Evolutionary conservation across 164 flowering plant species (phyloP), one percentile per base, ranked within the genome.

Genomic region (Protea cynaroides): DNA sequence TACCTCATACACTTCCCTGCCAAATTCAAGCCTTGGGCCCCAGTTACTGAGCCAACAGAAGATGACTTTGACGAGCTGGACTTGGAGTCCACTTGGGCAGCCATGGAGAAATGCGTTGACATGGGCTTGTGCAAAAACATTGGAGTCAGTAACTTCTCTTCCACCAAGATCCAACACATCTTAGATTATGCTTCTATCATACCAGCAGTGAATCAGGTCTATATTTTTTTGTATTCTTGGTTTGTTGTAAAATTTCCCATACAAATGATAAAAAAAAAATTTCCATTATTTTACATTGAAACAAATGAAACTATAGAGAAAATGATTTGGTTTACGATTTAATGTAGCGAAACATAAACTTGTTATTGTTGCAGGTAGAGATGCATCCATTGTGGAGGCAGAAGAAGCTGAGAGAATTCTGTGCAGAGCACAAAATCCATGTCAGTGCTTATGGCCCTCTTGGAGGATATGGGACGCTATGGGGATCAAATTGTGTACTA

Each of bases 311-410:
- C n/a, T n/a, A n/a, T n/a, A n/a, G n/a, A n/a, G n/a, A n/a, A n/a
- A n/a, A n/a, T n/a, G n/a, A n/a, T n/a, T n/a, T n/a, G n/a, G n/a
- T n/a, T n/a, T n/a, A n/a, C 40, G 9, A 37, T 4, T 37, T 37
- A 4, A 37, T 37, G 40, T 37, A 9, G 40, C 9, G 40, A 9
- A 37, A 9, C 29, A 55, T 52, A 37, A 15, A 34, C 2, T 49
- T 29, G 7, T 25, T 1, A 24, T 46, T 14, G 18, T 18, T 51
- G 55, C 69, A 89, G 93, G 96, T 90, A 68, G 96, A 90, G 68
- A 84, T 90, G 93, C 91, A 87, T 64, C 96, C 96, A 17, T 70
- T 78, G 76, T 90, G 97, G 94, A 83, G 87, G 78, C 97, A 87
- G 70, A 64, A 59, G n/a, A 87, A 77, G 77, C 81, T 87, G 0